Evolutionary conservation across 805 yeast species (phyloP), one percentile per base, ranked within the genome.

Genomic region (Saccharomycopsis guyanensis): DNA sequence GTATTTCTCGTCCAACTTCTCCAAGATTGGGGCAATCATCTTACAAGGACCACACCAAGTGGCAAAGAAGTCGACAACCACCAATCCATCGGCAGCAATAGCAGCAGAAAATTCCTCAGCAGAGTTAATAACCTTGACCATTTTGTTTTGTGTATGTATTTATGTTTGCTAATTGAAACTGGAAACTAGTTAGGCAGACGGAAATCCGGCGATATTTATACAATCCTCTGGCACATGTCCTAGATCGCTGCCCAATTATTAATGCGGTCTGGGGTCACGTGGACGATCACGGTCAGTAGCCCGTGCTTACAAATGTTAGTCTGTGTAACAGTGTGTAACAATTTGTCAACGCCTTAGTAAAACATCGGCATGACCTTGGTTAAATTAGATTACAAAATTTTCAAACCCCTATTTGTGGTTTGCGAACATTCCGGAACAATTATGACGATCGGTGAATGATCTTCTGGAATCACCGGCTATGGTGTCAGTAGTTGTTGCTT

Each of bases 1-100:
- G 76, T 80, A 81, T 59, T 71, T 69, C 40, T 62, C 63, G 37
- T 88, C 71, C 61, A 89, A 82, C 66, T 83, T 82, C 62, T 89
- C 95, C 57, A 91, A 70, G 70, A 86, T 71, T 58, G 98, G 98
- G 46, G 96, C 89, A 68, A 93, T 83, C 80, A 86, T 86, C 76
- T 91, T 93, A 75, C 98, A 91, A 53, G 98, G 97, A 57, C 97
- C 97, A 69, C 98, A 91, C 97, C 97, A 93, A 52, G 89, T 80
- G 59, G 97, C 97, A 63, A 78, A 89, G 73, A 91, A 93, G 72
- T 93, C 97, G 57, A 93, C 86, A 57, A 93, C 89, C 57, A 87
- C 89, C 61, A 87, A 73, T 58, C 83, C 85, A 56, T 76, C 76
- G 59, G 71, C 72, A 49, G 66, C 57, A 60, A 82, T 75, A 55